Evolutionary conservation across 805 yeast genomes (phyloP), one percentile per base, ranked within the genome.

Genomic region (Zygotorulaspora danielsina): DNA sequence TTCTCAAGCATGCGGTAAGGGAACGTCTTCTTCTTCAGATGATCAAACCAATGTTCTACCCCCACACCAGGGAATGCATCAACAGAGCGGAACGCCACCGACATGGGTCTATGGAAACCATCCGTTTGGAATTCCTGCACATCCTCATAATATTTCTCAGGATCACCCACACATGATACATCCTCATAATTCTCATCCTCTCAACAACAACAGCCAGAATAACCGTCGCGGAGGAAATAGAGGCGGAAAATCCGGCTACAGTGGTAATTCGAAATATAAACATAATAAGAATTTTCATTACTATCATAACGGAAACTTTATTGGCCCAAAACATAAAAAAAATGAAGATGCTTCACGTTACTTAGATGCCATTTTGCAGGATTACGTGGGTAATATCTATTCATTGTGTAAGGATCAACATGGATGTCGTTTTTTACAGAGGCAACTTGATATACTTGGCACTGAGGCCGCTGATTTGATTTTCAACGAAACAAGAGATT

Each of bases 341-440:
- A 35, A 48, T 34, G 90, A 82, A 48, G 90, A 83, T 55, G 84
- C 84, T 2, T 66, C 85, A 5, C 78, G 76, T 55, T 84, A 78
- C 51, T 70, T 76, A 29, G 79, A 81, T 62, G 84, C 88, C 13
- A 70, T 74, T 34, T 64, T 84, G 46, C 77, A 72, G 34, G 88
- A 84, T 50, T 84, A 81, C 55, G 65, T 73, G 12, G 87, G 87
- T 32, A 80, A 79, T 42, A 81, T 90, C 38, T 84, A 77, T 56
- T 73, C 84, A 1, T 69, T 93, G 47, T 89, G 97, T 66, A 86
- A 81, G 56, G 98, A 90, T 60, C 97, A 90, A 65, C 96, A 90
- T 59, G 97, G 98, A 6, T 90, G 97, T 59, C 72, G 98, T 43
- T 88, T 84, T 60, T 67, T 90, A 47, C 98, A 90, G 64, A 78